These are phyloP conservation scores for Globisporangium acanthophoron DNA, from an alignment of 352 stramenopile genomes.

Conservation along the genomic window DNA sequence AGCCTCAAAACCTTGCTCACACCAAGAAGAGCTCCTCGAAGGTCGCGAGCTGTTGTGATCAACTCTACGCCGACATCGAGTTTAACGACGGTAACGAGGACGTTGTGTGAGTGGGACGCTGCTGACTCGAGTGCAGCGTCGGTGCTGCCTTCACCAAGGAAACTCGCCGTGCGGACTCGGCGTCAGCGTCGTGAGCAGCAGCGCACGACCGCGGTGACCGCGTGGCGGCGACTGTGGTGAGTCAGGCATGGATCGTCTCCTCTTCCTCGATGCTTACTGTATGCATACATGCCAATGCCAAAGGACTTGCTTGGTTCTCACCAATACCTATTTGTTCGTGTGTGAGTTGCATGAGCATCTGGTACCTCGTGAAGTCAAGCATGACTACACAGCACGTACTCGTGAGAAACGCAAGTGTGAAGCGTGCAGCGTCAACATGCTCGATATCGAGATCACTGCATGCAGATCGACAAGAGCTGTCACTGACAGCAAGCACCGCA, in stretches of 20 bases:
- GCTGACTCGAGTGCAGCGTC: neutral
- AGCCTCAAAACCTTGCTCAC: neutral
- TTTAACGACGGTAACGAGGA: neutral
- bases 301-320: too few relatives aligned
- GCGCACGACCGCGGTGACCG: neutral
- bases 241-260: neutral
- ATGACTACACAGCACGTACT: too few relatives aligned
- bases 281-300: neutral
- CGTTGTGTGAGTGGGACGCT: neutral
- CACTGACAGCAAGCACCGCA: too few relatives aligned
- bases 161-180: constrained; percentile 12
- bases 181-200: constrained; percentile 12
- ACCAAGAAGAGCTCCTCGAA: neutral
- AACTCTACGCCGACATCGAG: constrained; percentile 2
- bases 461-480: too few relatives aligned
- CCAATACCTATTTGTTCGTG: too few relatives aligned
- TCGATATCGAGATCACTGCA: too few relatives aligned
- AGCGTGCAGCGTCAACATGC: too few relatives aligned
- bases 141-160: neutral
- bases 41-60: neutral
- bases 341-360: too few relatives aligned
- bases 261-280: neutral
- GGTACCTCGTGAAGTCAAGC: too few relatives aligned
- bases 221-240: constrained; percentile 15
- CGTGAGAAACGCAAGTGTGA: too few relatives aligned